Evolutionary conservation across 1,284 basidiomycete species (phyloP).

Genomic region (Apiotrichum siamense): DNA sequence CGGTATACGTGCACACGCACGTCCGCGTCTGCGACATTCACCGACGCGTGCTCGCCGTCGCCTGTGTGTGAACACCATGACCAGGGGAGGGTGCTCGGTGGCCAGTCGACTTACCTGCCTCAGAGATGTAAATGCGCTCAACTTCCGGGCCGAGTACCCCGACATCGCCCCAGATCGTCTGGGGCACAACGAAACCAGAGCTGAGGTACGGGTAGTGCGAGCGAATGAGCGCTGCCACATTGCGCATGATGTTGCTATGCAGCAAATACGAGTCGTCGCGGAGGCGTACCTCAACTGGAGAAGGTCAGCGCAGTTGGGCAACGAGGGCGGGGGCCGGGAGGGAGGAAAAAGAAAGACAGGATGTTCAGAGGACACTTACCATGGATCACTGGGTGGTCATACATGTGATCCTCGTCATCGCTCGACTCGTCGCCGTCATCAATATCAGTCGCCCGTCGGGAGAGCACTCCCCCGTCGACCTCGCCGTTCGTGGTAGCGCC

Average conservation of each 20-base stretch:
- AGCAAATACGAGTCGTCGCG: background rate
- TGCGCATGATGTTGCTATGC: background rate
- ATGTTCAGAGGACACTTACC: slow-evolving; percentile 6
- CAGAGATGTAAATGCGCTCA: slow-evolving; percentile 71
- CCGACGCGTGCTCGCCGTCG: background rate
- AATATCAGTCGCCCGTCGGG: background rate
- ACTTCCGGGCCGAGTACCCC: slow-evolving; percentile 66
- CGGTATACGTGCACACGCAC: slow-evolving; percentile 81
- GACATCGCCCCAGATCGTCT: slow-evolving; percentile 48
- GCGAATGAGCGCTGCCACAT: slow-evolving; percentile 2
- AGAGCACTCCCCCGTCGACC: background rate
- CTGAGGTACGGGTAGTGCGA: slow-evolving; percentile 2
- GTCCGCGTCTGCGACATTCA: slow-evolving; percentile 18
- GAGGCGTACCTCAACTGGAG: slow-evolving; percentile 72
- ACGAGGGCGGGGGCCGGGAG: no score
- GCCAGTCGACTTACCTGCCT: slow-evolving; percentile 47
- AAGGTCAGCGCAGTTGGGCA: slow-evolving; percentile 4
- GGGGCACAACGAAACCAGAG: background rate
- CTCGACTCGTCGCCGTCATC: background rate
- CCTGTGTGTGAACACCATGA: slow-evolving; percentile 18
- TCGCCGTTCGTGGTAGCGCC: background rate
- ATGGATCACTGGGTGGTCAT: slow-evolving; percentile 16
- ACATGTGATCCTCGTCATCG: slow-evolving; percentile 6
- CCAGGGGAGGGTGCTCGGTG: no score
- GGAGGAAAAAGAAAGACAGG: background rate